Percentiles rank a stretch among this genome's conserved stretches.
Evolutionary conservation across 139 green algal genomes (phyloP).

Genomic region (Microglena sp.): DNA sequence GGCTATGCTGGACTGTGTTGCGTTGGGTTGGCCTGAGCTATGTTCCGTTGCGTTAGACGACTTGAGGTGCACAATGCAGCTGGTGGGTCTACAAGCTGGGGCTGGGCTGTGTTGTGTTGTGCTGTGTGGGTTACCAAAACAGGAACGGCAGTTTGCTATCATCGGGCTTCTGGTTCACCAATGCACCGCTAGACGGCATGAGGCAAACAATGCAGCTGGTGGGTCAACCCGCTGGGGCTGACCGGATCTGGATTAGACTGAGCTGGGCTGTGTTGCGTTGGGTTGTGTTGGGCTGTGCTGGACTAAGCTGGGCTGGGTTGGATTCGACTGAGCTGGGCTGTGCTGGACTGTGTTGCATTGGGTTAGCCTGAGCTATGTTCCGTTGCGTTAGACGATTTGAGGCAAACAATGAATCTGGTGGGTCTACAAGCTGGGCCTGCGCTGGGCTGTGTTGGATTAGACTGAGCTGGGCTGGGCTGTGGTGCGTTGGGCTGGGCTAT

Average conservation of each 20-base stretch:
- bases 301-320: neutral
- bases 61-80: too few species aligned
- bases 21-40: neutral
- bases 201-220: neutral
- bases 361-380: too few species aligned
- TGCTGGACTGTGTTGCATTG: neutral
- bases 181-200: neutral
- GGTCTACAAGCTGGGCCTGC: neutral
- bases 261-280: neutral
- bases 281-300: neutral
- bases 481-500: neutral
- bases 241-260: neutral
- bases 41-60: too few species aligned
- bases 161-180: neutral
- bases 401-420: too few species aligned
- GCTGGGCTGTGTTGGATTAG: neutral
- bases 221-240: neutral
- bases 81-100: too few species aligned
- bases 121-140: neutral
- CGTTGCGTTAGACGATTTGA: too few species aligned
- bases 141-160: neutral
- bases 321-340: neutral
- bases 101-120: neutral
- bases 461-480: neutral
- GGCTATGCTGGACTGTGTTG: neutral